phyloP scores from a whole-genome alignment of 208 protist species.

The Porcisia hertigi region DNA sequence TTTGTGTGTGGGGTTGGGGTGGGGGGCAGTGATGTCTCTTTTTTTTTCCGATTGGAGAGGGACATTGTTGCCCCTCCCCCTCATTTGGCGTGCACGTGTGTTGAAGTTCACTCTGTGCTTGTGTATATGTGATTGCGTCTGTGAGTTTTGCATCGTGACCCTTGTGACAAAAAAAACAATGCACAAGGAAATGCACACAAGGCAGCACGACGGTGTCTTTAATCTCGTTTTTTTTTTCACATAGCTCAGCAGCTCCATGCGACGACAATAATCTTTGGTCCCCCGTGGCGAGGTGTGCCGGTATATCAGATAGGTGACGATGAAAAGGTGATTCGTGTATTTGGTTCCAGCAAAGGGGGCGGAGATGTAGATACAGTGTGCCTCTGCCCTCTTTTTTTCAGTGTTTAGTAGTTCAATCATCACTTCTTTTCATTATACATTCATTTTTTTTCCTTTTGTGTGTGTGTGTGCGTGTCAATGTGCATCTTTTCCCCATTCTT shows the following conservation, averaged over 20 bases:
- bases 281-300: background rate
- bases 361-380: background rate
- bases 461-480: slow-evolving; percentile 4
- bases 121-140: background rate
- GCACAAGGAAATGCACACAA: background rate
- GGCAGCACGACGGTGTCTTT: background rate
- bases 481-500: background rate
- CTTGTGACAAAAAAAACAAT: background rate
- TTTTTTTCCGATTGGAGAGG: too few relatives aligned
- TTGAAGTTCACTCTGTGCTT: background rate
- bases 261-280: background rate
- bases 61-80: background rate
- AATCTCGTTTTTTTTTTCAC: background rate
- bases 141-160: background rate
- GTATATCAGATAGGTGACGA: background rate
- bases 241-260: background rate
- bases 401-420: background rate
- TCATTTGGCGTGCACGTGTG: background rate
- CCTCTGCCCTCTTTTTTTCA: background rate
- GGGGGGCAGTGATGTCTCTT: background rate
- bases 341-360: background rate
- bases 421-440: background rate
- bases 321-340: background rate
- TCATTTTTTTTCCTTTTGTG: background rate
- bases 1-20: background rate